These are phyloP conservation scores for Ilyonectria destructans DNA, from an alignment of 2,329 filamentous ascomycete genomes.

Conservation along the genomic window DNA sequence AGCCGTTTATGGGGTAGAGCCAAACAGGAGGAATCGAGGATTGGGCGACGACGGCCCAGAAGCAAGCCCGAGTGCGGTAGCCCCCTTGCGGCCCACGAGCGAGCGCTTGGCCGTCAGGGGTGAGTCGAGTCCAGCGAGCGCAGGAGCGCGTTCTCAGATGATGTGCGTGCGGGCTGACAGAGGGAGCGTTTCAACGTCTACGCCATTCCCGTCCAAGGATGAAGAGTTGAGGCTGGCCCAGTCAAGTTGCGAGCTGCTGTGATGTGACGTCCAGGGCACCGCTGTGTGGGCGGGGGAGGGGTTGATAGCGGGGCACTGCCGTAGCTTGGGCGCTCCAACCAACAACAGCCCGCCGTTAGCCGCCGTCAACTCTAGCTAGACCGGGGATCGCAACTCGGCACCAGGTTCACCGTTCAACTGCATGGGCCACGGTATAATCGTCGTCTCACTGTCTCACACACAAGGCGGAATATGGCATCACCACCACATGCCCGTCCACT, in stretches of 20 bases:
- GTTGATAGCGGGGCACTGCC: neutral
- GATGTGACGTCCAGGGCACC: slow-evolving; percentile 22
- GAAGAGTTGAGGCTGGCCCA: neutral
- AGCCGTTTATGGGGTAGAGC: slow-evolving; percentile 26
- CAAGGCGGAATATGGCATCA: neutral
- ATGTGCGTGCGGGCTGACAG: slow-evolving; percentile 9
- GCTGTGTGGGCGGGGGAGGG: slow-evolving; percentile 6
- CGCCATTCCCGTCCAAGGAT: neutral
- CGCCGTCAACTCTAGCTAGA: slow-evolving; percentile 8
- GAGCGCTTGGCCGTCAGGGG: neutral
- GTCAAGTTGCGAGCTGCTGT: slow-evolving; percentile 5
- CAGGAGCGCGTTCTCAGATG: slow-evolving; percentile 3
- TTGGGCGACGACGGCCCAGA: slow-evolving; percentile 7
- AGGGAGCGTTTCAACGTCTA: neutral
- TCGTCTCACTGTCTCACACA: neutral
- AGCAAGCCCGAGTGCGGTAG: neutral
- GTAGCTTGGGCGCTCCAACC: neutral
- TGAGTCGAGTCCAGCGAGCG: neutral
- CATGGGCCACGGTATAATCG: neutral
- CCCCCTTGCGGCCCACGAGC: slow-evolving; percentile 16
- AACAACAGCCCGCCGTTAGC: slow-evolving; percentile 17
- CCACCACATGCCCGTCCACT: neutral
- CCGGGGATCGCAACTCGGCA: slow-evolving; percentile 5
- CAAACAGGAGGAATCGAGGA: slow-evolving; percentile 10
- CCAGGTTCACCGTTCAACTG: neutral